These are phyloP conservation scores for Fagus crenata DNA, from an alignment of 306 rosid genomes.

Conservation along the genomic window DNA sequence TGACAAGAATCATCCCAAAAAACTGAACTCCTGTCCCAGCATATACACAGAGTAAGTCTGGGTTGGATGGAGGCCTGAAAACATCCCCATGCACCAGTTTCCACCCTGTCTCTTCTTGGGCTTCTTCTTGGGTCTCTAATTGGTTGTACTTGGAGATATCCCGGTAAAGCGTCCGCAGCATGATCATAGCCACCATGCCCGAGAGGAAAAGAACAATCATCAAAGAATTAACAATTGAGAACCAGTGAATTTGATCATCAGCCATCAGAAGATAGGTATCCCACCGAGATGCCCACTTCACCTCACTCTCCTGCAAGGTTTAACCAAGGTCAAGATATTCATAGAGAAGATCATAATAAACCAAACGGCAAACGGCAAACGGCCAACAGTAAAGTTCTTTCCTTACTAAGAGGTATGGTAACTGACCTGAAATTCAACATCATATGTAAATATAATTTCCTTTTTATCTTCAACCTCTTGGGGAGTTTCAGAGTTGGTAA, in stretches of 20 bases:
- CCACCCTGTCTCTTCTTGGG: slow-evolving; percentile 94
- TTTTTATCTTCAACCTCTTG: slow-evolving; percentile 83
- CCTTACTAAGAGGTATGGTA: slow-evolving; percentile 1
- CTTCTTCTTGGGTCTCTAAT: slow-evolving; percentile 88
- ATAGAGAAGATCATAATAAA: background rate
- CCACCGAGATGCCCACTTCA: slow-evolving; percentile 99
- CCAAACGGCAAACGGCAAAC: background rate
- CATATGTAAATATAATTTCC: slow-evolving; percentile 81
- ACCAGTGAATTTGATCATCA: slow-evolving; percentile 97
- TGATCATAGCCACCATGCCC: slow-evolving; percentile 96
- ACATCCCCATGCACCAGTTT: slow-evolving; percentile 86
- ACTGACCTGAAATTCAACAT: slow-evolving; percentile 87
- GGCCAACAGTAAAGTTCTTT: background rate
- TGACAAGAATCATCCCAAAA: slow-evolving; percentile 83
- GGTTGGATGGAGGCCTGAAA: slow-evolving; percentile 74
- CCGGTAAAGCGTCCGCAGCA: slow-evolving; percentile 93
- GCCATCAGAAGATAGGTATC: slow-evolving; percentile 95
- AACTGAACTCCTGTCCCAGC: slow-evolving; percentile 94
- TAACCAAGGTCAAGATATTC: slow-evolving; percentile 15
- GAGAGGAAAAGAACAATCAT: slow-evolving; percentile 93
- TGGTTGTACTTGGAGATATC: slow-evolving; percentile 94
- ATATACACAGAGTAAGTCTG: slow-evolving; percentile 76
- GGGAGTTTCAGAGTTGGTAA: slow-evolving; percentile 72
- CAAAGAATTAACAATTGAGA: slow-evolving; percentile 80
- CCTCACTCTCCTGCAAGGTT: slow-evolving; percentile 69